Evolutionary conservation across 1,284 basidiomycete genomes (phyloP).

Genomic region (Pisolithus thermaeus): DNA sequence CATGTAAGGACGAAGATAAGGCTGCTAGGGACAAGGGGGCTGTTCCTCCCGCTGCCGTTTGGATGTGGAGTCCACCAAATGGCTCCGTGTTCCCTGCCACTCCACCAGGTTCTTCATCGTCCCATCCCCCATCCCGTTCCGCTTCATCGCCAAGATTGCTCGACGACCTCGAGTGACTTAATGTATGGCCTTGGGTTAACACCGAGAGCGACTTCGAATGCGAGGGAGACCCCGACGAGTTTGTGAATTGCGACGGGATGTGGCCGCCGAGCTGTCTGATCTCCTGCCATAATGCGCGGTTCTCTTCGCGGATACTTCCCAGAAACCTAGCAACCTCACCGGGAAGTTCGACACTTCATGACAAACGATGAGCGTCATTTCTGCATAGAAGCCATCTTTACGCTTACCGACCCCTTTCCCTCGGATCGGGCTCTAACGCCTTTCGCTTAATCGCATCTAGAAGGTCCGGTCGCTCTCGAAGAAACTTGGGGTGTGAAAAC

Average conservation of each 20-base stretch:
- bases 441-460: conserved; percentile 85
- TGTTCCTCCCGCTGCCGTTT: conserved; percentile 5
- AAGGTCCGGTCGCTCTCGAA: conserved; percentile 74
- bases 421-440: conserved; percentile 69
- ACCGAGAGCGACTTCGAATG: conserved; percentile 3
- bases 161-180: conserved; percentile 22
- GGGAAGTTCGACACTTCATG: conserved; percentile 62
- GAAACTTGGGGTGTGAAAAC: conserved; percentile 83
- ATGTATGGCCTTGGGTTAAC: conserved; percentile 2
- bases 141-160: conserved; percentile 25
- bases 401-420: conserved; percentile 25
- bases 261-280: conserved; percentile 32
- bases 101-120: conserved; percentile 22
- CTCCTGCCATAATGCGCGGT: conserved; percentile 41
- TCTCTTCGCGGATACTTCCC: conserved; percentile 62
- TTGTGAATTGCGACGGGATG: conserved; percentile 17
- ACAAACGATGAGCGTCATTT: background rate
- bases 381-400: background rate
- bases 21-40: background rate
- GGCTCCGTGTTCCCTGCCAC: conserved; percentile 17
- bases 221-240: conserved; percentile 1
- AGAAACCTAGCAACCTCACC: conserved; percentile 72
- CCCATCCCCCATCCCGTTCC: conserved; percentile 25
- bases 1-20: background rate
- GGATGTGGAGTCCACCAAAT: conserved; percentile 9